Evolutionary conservation across 176 grass and related monocot genomes (phyloP).

Genomic region (Eremochloa ophiuroides): DNA sequence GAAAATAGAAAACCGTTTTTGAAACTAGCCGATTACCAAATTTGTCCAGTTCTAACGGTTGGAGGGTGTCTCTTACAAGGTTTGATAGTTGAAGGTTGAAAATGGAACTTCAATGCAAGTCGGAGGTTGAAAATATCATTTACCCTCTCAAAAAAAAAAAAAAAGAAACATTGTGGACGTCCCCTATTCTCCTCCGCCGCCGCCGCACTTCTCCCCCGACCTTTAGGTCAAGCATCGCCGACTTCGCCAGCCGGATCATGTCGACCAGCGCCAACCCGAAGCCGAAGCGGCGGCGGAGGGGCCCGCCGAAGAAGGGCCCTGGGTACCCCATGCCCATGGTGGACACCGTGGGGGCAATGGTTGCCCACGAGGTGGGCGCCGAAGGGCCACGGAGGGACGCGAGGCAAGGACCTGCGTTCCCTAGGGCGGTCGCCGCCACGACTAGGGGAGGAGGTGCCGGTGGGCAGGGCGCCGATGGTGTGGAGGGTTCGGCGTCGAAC

Average conservation of each 20-base stretch:
- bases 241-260: slow-evolving; percentile 14
- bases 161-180: too few relatives aligned
- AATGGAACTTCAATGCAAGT: too few relatives aligned
- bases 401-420: slow-evolving; percentile 25
- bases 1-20: too few relatives aligned
- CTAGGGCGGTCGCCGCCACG: neutral
- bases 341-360: neutral
- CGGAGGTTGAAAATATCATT: too few relatives aligned
- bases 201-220: neutral
- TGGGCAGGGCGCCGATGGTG: neutral
- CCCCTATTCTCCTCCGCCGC: neutral
- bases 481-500: slow-evolving; percentile 12
- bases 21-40: too few relatives aligned
- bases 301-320: slow-evolving; percentile 13
- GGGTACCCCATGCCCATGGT: slow-evolving; percentile 11
- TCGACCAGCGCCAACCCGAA: slow-evolving; percentile 27
- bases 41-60: too few relatives aligned
- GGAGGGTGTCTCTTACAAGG: too few relatives aligned
- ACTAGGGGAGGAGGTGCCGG: neutral
- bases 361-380: neutral
- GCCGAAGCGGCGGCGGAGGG: slow-evolving; percentile 33
- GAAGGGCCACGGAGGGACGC: slow-evolving; percentile 22
- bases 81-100: too few relatives aligned
- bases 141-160: too few relatives aligned
- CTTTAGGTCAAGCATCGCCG: slow-evolving; percentile 20